Evolutionary conservation across 176 grass and related monocot genomes (phyloP), one percentile per base, ranked within the genome.

Genomic region (Cenchrus purpureus): DNA sequence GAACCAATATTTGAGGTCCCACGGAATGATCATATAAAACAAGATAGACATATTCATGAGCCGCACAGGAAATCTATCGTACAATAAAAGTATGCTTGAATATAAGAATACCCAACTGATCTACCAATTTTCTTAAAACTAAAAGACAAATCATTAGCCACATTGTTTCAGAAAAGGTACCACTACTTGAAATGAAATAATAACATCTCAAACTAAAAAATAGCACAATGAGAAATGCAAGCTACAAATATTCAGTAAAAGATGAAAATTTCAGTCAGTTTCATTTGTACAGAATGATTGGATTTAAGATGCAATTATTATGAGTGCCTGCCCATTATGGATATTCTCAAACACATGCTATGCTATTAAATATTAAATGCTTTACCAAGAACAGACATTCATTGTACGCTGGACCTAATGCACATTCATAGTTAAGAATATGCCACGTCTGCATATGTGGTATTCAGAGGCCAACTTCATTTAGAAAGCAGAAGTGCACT

Each of bases 301-400:
- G 0, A 81, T 81, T 37, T 29, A 40, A 25, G 25, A 25, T 31
- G 64, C 22, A 66, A 9, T 16, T 25, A 34, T 43, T 14, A 12
- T 4, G 48, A 81, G 49, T 63, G 20, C 50, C 13, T 53, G 9
- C 42, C 52, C 46, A 83, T 48, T 25, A 79, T 12, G 3, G 29
- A 19, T 32, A 82, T 62, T 70, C 44, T 40, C 79, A 59, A 61
- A 60, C 43, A 15, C 65, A 78, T 16, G n/a, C 49, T 78, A 65
- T 52, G 15, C 55, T 57, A 20, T 57, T 49, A 20, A 14, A 62
- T 70, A 13, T 54, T 32, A 79, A 75, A 68, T 78, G 37, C 37
- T 79, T 60, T 13, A 66, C 34, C 28, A 67, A 19, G 20, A 73
- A 56, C 20, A 6, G 1, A 14, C 34, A 88, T 69, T n/a, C 2